Conservation (phyloP, 192 early-diverging fungal species). For the Backusella mclennaniae region DNA sequence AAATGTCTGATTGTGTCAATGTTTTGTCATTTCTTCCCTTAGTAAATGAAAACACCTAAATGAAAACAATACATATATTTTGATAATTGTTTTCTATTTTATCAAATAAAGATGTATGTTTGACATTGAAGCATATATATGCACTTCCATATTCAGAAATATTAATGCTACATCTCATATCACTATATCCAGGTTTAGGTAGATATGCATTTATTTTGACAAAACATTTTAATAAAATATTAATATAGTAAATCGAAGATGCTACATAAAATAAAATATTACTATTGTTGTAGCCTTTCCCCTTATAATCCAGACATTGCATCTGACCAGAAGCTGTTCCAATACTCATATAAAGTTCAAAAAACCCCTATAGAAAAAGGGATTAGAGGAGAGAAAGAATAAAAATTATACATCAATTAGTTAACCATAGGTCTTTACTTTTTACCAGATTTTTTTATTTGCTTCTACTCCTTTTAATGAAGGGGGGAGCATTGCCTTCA, state of each 20-base stretch:
- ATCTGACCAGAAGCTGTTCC: not conserved
- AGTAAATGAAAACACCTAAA: not conserved
- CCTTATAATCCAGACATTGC: not conserved
- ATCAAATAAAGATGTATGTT: not conserved
- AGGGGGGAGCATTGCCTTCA: not conserved
- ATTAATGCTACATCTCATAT: slow-evolving; percentile 1
- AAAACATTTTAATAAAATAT: not conserved
- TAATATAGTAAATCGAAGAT: not conserved
- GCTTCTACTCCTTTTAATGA: not conserved
- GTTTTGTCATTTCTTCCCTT: not conserved
- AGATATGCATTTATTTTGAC: not conserved
- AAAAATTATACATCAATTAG: not conserved
- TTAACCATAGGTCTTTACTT: not conserved
- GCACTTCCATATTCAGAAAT: slow-evolving; percentile 9
- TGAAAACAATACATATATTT: not conserved
- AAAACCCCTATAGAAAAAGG: not conserved
- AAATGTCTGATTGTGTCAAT: not conserved
- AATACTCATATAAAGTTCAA: not conserved
- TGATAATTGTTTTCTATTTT: not conserved
- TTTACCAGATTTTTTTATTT: not conserved
- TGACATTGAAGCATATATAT: not conserved
- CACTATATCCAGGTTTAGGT: not conserved
- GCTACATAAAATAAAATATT: not conserved
- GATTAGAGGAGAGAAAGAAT: not conserved
- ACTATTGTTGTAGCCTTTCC: not conserved